phyloP scores from a whole-genome alignment of 352 stramenopile species.

The Globisporangium polare region DNA sequence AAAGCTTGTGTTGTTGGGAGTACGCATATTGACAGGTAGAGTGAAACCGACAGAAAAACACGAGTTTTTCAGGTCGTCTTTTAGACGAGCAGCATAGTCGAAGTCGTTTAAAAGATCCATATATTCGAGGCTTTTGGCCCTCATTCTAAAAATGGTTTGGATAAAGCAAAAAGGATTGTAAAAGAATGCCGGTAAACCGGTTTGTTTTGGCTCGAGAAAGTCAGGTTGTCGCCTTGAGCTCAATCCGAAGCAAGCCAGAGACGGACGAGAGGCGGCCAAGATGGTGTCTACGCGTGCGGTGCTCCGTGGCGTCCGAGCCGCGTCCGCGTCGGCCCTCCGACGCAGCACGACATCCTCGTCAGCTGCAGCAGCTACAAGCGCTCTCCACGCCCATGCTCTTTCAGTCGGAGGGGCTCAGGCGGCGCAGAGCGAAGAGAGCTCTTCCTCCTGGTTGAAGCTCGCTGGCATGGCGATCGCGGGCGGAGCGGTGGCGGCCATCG shows the following conservation, averaged over 20 bases:
- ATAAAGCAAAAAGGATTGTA: too few species aligned
- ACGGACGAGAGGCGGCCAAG: neutral
- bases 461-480: slow-evolving; percentile 6
- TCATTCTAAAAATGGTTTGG: too few species aligned
- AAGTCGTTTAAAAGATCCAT: too few species aligned
- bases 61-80: too few species aligned
- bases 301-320: neutral
- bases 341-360: neutral
- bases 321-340: neutral
- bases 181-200: too few species aligned
- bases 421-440: neutral
- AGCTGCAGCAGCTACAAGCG: neutral
- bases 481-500: neutral
- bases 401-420: neutral
- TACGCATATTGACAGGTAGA: too few species aligned
- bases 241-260: neutral
- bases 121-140: too few species aligned
- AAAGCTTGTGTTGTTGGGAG: too few species aligned
- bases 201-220: neutral
- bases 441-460: slow-evolving; percentile 7
- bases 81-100: too few species aligned
- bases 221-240: neutral
- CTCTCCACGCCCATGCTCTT: neutral
- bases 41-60: too few species aligned
- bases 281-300: slow-evolving; percentile 3